Base-by-base conservation (phyloP, 371 early-diverging fungal species). In the Apophysomyces sp. region DNA sequence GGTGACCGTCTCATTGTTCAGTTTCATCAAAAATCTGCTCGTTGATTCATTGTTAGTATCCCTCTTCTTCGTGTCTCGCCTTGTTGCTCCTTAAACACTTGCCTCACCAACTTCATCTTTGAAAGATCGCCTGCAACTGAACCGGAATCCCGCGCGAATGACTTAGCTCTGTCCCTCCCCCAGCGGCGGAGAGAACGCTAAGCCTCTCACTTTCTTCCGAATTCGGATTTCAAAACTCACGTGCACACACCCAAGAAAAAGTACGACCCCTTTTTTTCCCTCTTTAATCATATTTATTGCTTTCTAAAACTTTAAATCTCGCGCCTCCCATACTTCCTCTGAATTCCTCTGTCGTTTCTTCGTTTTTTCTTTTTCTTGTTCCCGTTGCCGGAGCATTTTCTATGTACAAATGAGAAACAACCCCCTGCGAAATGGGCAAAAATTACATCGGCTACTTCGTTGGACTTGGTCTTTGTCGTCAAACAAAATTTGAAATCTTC, bases 1-100 rank as follows among this genome's bases (percentile, higher is more conserved):
- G 21, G 95, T 94, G 31, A 97, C 98, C 34, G 95, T 92, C 83
- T 97, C 96, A 71, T 92, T 93, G 69, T 83, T 89, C 73, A 94
- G 85, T 80, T 97, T 96, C 94, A 94, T 95, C 66, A 97, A 84
- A 83, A 97, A 97, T 74, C 97, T 92, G 24, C 16, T 18, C 9
- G 9, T 4, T 8, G 21, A 77, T 16, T 16, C 39, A 11, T 7
- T 40, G 27, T 15, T 58, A 21, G 12, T 51, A 6, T 55, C 3
- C 55, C 7, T 18, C 24, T 4, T 9, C n/a, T n/a, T 34, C 4
- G 4, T 32, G 18, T 15, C 16, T n/a, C 15, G 18, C 11, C 16
- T 55, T 18, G 8, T 31, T 16, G n/a, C 12, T 13, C 4, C 24
- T 4, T 12, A 4, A 12, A 3, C 29, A 34, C 36, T 55, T 55